These are phyloP conservation scores for Nicotiana knightiana DNA, from an alignment of 257 asterid species.

Conservation along the genomic window DNA sequence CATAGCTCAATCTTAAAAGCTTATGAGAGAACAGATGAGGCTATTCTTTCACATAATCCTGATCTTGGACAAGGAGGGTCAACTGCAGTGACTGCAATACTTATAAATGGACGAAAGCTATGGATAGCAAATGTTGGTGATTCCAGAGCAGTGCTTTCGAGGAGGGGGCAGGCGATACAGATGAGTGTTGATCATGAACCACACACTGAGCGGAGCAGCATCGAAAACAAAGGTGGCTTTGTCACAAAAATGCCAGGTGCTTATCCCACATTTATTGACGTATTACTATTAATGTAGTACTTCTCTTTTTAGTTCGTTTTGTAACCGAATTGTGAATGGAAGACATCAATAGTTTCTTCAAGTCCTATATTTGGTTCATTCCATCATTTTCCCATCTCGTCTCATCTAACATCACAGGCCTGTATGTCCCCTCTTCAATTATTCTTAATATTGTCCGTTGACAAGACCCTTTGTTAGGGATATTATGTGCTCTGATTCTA, in stretches of 20 bases:
- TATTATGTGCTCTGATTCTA: neutral
- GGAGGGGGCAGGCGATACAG: constrained; percentile 71
- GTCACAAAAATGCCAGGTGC: constrained; percentile 95
- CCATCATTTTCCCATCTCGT: neutral
- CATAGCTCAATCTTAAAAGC: constrained; percentile 53
- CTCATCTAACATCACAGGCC: neutral
- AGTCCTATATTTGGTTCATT: neutral
- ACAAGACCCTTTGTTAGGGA: neutral
- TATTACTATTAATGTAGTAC: neutral
- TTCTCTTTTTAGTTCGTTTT: neutral
- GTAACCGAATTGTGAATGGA: neutral
- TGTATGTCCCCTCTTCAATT: neutral
- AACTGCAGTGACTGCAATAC: constrained; percentile 85
- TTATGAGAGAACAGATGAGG: constrained; percentile 76
- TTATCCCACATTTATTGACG: neutral
- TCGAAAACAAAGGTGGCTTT: constrained; percentile 77
- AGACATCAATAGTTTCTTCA: neutral
- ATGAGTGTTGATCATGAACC: constrained; percentile 85
- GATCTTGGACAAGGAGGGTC: constrained; percentile 92
- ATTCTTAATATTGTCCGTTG: neutral
- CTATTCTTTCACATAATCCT: constrained; percentile 66
- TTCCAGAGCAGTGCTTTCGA: constrained; percentile 79
- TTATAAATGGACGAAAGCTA: constrained; percentile 41
- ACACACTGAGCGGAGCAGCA: constrained; percentile 70
- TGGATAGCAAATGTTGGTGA: constrained; percentile 96